Evolutionary conservation across 2,329 filamentous ascomycete species (phyloP).

Genomic region (Chrysosporium queenslandicum): DNA sequence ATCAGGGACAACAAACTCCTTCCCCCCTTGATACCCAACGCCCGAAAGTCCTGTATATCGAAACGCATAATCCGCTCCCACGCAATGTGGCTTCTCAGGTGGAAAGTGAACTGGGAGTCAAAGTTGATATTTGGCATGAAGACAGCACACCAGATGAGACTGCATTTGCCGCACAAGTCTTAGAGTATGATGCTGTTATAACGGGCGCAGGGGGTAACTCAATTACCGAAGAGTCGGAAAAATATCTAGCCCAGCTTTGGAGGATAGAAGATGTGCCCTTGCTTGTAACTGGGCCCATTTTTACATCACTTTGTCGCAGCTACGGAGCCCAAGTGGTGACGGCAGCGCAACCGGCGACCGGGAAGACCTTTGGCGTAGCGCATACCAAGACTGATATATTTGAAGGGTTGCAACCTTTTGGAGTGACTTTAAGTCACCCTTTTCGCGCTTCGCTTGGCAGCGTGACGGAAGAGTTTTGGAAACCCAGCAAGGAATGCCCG

Average conservation of each 20-base stretch:
- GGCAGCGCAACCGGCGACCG: not conserved
- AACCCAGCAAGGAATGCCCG: conserved; percentile 26
- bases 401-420: not conserved
- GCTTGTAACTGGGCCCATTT: not conserved
- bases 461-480: conserved; percentile 28
- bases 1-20: no score
- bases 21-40: not conserved
- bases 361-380: not conserved
- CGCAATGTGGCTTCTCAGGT: not conserved
- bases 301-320: not conserved
- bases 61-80: not conserved
- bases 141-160: not conserved
- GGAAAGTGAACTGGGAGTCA: not conserved
- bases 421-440: no score
- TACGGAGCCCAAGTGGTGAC: not conserved
- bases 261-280: not conserved
- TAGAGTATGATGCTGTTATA: not conserved
- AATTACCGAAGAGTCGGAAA: not conserved
- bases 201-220: not conserved
- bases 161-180: not conserved
- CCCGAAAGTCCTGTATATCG: not conserved
- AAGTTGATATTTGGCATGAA: not conserved
- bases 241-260: not conserved
- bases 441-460: not conserved
- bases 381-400: conserved; percentile 1